Evolutionary conservation across 148 eudicot species (phyloP).

Genomic region (Polygonum aviculare): DNA sequence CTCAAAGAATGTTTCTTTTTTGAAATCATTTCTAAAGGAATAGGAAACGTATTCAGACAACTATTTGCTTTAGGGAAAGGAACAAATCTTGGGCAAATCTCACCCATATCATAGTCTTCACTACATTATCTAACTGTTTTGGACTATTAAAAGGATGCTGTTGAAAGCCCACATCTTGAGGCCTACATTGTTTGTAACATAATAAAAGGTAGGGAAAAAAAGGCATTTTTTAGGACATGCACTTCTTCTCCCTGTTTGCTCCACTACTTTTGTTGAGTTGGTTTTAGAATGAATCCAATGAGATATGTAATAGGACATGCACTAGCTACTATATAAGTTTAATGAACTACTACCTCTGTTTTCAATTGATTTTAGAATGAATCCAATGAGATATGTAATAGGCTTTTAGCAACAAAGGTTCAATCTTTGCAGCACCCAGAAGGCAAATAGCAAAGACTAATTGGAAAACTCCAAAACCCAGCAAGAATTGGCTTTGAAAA

Average conservation of each 20-base stretch:
- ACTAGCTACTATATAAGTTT: too few species aligned
- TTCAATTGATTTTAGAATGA: too few species aligned
- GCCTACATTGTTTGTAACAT: slow-evolving; percentile 1
- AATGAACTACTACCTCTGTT: too few species aligned
- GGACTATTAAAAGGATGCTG: background rate
- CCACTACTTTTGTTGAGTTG: too few species aligned
- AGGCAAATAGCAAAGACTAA: background rate
- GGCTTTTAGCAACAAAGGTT: background rate
- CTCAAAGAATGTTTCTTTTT: background rate
- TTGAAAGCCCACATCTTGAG: slow-evolving; percentile 7
- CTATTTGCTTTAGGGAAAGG: background rate
- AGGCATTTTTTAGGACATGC: background rate
- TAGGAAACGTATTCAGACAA: background rate
- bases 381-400: too few species aligned
- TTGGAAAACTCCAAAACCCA: background rate
- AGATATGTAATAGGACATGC: too few species aligned
- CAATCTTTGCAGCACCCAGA: background rate
- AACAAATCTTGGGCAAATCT: slow-evolving; percentile 4
- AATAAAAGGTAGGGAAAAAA: background rate
- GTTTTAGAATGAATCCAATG: too few species aligned
- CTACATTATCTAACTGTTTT: background rate
- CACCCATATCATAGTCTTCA: background rate
- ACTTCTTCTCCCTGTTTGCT: background rate
- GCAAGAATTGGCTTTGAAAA: background rate
- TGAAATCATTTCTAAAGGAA: background rate